A percentile compares a stretch with the other conserved stretches of the same genome.
Conservation (phyloP, 108 stramenopile species). For the Skeletonema marinoi region DNA sequence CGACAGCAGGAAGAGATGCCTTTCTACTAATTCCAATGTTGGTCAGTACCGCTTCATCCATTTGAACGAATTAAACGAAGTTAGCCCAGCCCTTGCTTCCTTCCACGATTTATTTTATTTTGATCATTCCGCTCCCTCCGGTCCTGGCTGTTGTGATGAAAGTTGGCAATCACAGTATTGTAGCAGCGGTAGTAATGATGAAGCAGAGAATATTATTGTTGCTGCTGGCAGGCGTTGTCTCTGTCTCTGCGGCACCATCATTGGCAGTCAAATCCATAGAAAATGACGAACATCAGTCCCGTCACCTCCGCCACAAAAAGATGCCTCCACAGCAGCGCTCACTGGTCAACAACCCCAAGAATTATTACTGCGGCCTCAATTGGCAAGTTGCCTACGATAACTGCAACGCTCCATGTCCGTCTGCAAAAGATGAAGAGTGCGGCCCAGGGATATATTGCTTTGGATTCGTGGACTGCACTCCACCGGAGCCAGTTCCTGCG, state of each 20-base stretch:
- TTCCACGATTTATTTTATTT: too few relatives aligned
- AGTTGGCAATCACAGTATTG: too few relatives aligned
- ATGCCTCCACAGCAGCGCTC: neutral
- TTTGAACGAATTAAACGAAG: too few relatives aligned
- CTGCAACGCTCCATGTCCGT: constrained; percentile 27
- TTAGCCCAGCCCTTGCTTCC: too few relatives aligned
- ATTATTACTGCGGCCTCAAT: constrained; percentile 34
- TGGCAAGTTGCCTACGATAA: constrained; percentile 38
- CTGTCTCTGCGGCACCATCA: neutral
- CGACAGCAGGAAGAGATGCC: too few relatives aligned
- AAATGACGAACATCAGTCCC: neutral
- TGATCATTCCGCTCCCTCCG: too few relatives aligned
- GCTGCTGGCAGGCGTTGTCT: neutral
- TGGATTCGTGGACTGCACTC: constrained; percentile 33
- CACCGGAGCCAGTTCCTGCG: neutral
- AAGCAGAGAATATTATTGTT: neutral
- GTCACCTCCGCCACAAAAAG: neutral
- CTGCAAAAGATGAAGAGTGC: constrained; percentile 37
- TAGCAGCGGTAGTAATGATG: neutral
- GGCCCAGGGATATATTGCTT: constrained; percentile 42
- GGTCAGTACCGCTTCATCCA: too few relatives aligned
- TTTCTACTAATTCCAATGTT: too few relatives aligned
- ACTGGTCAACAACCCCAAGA: neutral
- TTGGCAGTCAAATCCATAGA: neutral
- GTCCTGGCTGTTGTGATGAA: too few relatives aligned